Evolutionary conservation across 441 rosid species (phyloP).

Genomic region (Eutrema salsugineum): DNA sequence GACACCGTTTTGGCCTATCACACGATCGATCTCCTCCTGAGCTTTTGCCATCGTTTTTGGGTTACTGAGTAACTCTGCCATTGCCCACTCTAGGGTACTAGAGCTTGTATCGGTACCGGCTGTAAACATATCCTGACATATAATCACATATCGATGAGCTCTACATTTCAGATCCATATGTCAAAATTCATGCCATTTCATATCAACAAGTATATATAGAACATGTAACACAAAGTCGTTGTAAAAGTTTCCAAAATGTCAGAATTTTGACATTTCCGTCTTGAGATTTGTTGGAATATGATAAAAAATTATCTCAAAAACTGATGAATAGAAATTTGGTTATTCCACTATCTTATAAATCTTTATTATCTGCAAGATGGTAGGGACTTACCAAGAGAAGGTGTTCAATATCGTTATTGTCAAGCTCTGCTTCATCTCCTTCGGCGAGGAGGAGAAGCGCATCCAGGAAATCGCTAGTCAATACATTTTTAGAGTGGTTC

Average conservation of each 20-base stretch:
- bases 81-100: conserved; percentile 59
- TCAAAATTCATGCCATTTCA: too few relatives aligned
- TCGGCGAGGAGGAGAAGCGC: conserved; percentile 25
- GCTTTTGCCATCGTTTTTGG: conserved; percentile 8
- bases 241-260: not conserved
- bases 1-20: not conserved
- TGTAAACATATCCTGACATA: conserved; percentile 35
- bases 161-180: not conserved
- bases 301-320: not conserved
- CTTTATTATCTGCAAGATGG: not conserved
- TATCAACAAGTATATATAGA: too few relatives aligned
- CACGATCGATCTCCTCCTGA: not conserved
- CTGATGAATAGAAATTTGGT: not conserved
- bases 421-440: conserved; percentile 13
- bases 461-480: conserved; percentile 26
- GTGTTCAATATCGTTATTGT: conserved; percentile 20
- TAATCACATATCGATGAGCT: not conserved
- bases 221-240: too few relatives aligned
- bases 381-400: conserved; percentile 28
- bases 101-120: conserved; percentile 53
- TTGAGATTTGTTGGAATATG: not conserved
- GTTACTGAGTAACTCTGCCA: conserved; percentile 47
- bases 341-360: not conserved
- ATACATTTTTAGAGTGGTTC: not conserved
- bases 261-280: not conserved